Conservation (phyloP, 2,329 filamentous ascomycete species). For the Diaporthe humulicola region DNA sequence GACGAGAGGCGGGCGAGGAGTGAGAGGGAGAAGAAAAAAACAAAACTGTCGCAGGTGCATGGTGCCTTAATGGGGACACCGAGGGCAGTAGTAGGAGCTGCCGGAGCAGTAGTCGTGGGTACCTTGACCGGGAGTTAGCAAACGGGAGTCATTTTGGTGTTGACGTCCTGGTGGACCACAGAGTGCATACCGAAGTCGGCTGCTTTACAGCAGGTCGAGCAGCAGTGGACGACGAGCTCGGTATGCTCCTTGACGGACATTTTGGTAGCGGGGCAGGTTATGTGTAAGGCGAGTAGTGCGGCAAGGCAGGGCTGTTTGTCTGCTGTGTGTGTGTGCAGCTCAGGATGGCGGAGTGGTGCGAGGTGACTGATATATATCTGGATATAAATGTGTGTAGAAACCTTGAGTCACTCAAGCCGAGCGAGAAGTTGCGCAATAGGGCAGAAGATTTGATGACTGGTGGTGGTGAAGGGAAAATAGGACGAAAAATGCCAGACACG, state of each 20-base stretch:
- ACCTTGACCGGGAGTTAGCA: slow-evolving; percentile 33
- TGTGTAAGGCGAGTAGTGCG: neutral
- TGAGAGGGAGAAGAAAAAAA: neutral
- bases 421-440: slow-evolving; percentile 1
- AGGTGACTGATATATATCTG: slow-evolving; percentile 13
- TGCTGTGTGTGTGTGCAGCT: neutral
- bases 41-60: slow-evolving; percentile 2
- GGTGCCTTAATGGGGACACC: slow-evolving; percentile 54
- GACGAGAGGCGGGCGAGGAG: neutral
- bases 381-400: slow-evolving; percentile 16
- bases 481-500: neutral
- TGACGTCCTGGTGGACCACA: neutral
- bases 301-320: neutral
- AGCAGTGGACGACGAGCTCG: slow-evolving; percentile 63
- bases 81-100: slow-evolving; percentile 56
- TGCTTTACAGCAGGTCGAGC: slow-evolving; percentile 65
- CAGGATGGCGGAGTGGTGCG: neutral
- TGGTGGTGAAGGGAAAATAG: slow-evolving; percentile 1
- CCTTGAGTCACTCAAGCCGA: neutral
- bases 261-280: neutral
- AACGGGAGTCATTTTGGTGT: neutral
- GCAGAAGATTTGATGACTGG: slow-evolving; percentile 4
- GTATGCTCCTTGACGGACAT: slow-evolving; percentile 60
- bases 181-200: slow-evolving; percentile 56
- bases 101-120: slow-evolving; percentile 64